phyloP scores from a whole-genome alignment of 2,329 filamentous ascomycete species.

The Calonectria multiphialidica region DNA sequence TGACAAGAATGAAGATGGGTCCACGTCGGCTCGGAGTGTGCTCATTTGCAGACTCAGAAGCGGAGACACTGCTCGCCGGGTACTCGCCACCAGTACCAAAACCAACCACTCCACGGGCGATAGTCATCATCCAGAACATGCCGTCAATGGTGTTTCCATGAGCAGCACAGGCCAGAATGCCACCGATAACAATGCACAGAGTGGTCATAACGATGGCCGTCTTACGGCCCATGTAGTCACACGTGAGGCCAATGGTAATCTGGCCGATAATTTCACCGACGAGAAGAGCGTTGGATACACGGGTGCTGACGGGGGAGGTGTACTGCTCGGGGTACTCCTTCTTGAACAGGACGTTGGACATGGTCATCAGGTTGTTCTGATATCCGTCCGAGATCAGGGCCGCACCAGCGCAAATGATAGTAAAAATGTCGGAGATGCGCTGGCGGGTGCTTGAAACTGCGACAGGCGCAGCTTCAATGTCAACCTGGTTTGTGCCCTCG shows the following conservation, averaged over 20 bases:
- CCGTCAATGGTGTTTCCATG: constrained; percentile 58
- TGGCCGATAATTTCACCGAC: constrained; percentile 58
- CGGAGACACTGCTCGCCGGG: constrained; percentile 59
- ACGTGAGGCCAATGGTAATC: constrained; percentile 55
- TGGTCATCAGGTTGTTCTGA: constrained; percentile 53
- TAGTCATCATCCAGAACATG: constrained; percentile 66
- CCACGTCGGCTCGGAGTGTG: constrained; percentile 52
- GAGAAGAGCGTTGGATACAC: constrained; percentile 55
- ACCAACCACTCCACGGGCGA: constrained; percentile 61
- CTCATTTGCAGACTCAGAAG: constrained; percentile 62
- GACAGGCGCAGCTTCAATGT: constrained; percentile 7
- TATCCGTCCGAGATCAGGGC: constrained; percentile 52
- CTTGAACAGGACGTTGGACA: constrained; percentile 47
- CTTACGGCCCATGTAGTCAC: constrained; percentile 62
- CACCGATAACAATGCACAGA: constrained; percentile 59
- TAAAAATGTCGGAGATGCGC: constrained; percentile 23
- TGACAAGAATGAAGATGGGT: constrained; percentile 60
- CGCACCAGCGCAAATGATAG: constrained; percentile 44
- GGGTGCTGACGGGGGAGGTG: constrained; percentile 52
- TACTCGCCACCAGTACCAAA: constrained; percentile 62
- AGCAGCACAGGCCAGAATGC: constrained; percentile 59
- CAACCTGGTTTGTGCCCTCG: background rate
- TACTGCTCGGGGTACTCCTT: constrained; percentile 51
- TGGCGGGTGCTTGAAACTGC: background rate
- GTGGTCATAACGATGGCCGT: constrained; percentile 60